Evolutionary conservation across 768 basidiomycete species (phyloP), one percentile per base, ranked within the genome.

Genomic region (Kwoniella newhampshirensis): DNA sequence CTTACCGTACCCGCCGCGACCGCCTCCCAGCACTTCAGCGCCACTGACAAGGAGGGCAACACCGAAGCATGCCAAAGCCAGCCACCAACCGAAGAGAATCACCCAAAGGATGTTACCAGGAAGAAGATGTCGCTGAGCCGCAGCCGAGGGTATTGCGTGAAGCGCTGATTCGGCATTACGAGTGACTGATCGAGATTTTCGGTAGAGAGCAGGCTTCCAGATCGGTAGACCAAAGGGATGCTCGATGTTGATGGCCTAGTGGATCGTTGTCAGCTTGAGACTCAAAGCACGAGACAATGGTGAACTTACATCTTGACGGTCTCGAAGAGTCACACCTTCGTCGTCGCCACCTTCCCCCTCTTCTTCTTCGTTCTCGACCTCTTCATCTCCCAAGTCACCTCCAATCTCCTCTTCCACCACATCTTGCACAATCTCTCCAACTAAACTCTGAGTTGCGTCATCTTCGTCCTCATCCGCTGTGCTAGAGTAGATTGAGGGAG

Each of bases 141-240:
- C 89, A 2, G 91, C 88, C 18, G 91, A 94, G 1, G 96, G 96
- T 27, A 89, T 82, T 12, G 88, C 84, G 74, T 99, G 96, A 3
- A 99, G 83, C 0, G 89, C 96, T 57, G 88, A 86, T 76, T 99
- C 96, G 35, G 96, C 96, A 78, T 91, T 85, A 48, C 94, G 89
- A 46, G 93, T 97, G 67, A 99, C 89, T 2, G 93, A 90, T 28
- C 96, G 87, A 28, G 89, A 88, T 75, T 99, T 99, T 78, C 93
- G 92, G 85, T 99, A 99, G 56, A 99, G 77, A 0, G 96, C 96
- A 20, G 96, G 96, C 77, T 99, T 99, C 96, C 96, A 99, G 74
- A 99, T 97, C 36, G 91, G 94, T 57, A 99, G 81, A 80, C 96
- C 96, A 76, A 99, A 99, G 13, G 96, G 96, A 76, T 99, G 96